These are phyloP conservation scores for Ciborinia camelliae DNA, from an alignment of 2,329 filamentous ascomycete genomes.

Conservation along the genomic window DNA sequence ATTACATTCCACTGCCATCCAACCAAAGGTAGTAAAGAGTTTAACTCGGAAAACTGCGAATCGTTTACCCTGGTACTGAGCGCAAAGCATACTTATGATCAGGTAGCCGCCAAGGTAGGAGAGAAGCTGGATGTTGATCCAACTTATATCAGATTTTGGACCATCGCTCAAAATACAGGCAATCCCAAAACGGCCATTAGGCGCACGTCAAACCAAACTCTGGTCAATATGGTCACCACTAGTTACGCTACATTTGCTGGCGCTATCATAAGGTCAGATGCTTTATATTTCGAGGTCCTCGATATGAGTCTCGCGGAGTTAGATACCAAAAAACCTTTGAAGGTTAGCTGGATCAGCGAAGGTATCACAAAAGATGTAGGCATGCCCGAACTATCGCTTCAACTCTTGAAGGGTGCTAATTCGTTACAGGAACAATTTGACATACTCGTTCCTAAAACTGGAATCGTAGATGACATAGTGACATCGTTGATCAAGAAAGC, in stretches of 20 bases:
- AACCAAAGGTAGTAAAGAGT: conserved; percentile 44
- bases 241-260: conserved; percentile 69
- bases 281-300: conserved; percentile 86
- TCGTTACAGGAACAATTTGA: conserved; percentile 67
- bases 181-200: conserved; percentile 78
- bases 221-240: conserved; percentile 74
- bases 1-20: conserved; percentile 74
- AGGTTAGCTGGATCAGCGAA: conserved; percentile 80
- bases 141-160: conserved; percentile 89
- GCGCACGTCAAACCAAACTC: conserved; percentile 60
- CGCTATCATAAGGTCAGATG: conserved; percentile 68
- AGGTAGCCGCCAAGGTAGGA: conserved; percentile 78
- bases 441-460: conserved; percentile 82
- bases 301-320: conserved; percentile 92
- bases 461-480: conserved; percentile 74
- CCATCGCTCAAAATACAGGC: conserved; percentile 71
- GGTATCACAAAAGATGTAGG: conserved; percentile 85
- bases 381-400: conserved; percentile 11
- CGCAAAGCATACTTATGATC: conserved; percentile 86
- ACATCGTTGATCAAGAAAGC: conserved; percentile 75
- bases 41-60: conserved; percentile 50
- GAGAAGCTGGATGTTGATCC: conserved; percentile 72
- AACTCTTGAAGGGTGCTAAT: conserved; percentile 29
- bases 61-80: conserved; percentile 76
- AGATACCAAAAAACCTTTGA: conserved; percentile 86